These are phyloP conservation scores for Pseudonitzschia multistriata DNA, from an alignment of 108 stramenopile genomes.

Conservation along the genomic window DNA sequence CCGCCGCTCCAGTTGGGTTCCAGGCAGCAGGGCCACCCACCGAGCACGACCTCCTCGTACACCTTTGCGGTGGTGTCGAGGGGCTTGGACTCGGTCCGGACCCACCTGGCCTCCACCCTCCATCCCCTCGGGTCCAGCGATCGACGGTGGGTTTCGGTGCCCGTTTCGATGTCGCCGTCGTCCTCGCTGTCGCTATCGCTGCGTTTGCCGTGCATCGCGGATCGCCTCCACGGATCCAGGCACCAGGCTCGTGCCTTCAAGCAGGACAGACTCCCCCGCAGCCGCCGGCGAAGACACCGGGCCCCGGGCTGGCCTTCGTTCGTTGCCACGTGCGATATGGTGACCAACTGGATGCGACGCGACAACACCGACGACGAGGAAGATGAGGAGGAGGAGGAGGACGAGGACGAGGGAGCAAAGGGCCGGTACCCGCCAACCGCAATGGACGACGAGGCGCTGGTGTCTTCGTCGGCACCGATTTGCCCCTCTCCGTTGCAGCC, in stretches of 20 bases:
- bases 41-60: constrained; percentile 49
- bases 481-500: not conserved
- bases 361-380: constrained; percentile 1
- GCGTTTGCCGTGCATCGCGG: not conserved
- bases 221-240: not conserved
- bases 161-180: not conserved
- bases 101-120: constrained; percentile 28
- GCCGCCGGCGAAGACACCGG: not conserved
- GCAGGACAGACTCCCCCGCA: not conserved
- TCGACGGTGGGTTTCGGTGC: not conserved
- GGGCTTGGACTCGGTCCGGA: constrained; percentile 48
- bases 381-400: not conserved
- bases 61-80: constrained; percentile 58
- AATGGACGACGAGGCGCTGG: not conserved
- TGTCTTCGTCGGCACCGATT: not conserved
- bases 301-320: not conserved
- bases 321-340: constrained; percentile 14
- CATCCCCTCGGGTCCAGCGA: constrained; percentile 11
- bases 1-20: constrained; percentile 36
- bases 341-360: constrained; percentile 30
- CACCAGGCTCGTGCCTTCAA: not conserved
- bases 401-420: not conserved
- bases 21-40: constrained; percentile 61
- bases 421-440: constrained; percentile 29
- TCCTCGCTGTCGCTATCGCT: constrained; percentile 18